Evolutionary conservation across 2,329 filamentous ascomycete species (phyloP).

Genomic region (Trichoderma citrinoviride): DNA sequence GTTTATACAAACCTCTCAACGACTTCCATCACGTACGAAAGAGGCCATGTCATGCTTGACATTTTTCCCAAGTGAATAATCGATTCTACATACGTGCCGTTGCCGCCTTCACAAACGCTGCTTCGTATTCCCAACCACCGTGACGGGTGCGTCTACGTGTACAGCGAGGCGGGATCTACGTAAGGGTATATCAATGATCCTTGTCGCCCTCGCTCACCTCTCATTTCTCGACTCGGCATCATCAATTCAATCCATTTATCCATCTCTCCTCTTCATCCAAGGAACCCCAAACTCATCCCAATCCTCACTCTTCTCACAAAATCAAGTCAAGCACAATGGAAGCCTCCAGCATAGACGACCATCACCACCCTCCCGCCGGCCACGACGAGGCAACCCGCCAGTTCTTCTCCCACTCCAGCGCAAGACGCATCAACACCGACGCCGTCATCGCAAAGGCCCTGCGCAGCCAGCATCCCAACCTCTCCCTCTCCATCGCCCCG

Average conservation of each 20-base stretch:
- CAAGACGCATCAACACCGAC: slow-evolving; percentile 43
- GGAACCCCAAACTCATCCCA: background rate
- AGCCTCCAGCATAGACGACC: too few species aligned
- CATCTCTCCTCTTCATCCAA: background rate
- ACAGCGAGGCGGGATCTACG: background rate
- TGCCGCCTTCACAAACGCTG: background rate
- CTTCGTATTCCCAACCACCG: slow-evolving; percentile 3
- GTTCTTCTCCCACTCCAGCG: slow-evolving; percentile 42
- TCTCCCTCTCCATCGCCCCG: slow-evolving; percentile 41
- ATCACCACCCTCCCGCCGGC: background rate
- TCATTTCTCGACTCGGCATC: background rate
- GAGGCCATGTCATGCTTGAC: background rate
- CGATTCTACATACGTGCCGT: background rate
- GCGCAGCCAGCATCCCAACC: slow-evolving; percentile 43
- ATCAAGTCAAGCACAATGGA: background rate
- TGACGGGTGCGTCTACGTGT: background rate
- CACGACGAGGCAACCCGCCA: slow-evolving; percentile 18
- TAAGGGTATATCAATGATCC: background rate
- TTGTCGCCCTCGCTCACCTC: background rate
- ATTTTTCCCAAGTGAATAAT: background rate
- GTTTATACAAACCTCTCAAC: too few species aligned
- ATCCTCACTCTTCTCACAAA: background rate
- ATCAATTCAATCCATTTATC: background rate
- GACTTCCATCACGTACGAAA: too few species aligned
- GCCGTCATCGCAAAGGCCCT: slow-evolving; percentile 41